Conservation (phyloP, 1,284 basidiomycete species). For the Pyrrhoderma noxium region DNA sequence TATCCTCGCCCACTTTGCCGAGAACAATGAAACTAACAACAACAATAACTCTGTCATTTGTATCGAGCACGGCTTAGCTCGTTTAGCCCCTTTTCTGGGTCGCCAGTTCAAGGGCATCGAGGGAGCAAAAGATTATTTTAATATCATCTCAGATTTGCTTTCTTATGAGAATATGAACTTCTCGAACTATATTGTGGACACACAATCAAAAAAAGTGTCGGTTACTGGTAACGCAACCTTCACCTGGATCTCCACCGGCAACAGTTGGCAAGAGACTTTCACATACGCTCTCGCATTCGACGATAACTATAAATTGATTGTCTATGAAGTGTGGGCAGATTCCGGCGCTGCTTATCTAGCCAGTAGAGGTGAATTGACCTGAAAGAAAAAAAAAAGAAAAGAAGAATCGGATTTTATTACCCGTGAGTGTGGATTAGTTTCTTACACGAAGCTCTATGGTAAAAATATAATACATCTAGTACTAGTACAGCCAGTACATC, state of each 20-base stretch:
- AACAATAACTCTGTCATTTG: too few species aligned
- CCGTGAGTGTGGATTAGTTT: neutral
- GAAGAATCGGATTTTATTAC: too few species aligned
- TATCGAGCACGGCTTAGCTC: constrained; percentile 49
- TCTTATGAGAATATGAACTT: constrained; percentile 36
- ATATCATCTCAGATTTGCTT: constrained; percentile 38
- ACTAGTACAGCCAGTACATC: too few species aligned
- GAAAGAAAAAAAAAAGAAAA: neutral
- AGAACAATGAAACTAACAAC: constrained; percentile 33
- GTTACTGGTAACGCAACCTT: constrained; percentile 49
- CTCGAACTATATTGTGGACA: constrained; percentile 36
- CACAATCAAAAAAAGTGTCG: constrained; percentile 40
- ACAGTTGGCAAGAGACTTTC: constrained; percentile 60
- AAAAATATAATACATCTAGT: too few species aligned
- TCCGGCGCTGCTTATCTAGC: constrained; percentile 58
- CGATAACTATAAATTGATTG: constrained; percentile 42
- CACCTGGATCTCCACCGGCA: constrained; percentile 44
- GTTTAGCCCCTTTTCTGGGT: constrained; percentile 54
- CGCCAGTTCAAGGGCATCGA: constrained; percentile 37
- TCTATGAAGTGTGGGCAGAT: constrained; percentile 64
- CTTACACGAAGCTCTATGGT: too few species aligned
- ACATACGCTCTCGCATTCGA: constrained; percentile 57
- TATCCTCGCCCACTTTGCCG: constrained; percentile 47
- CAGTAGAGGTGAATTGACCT: constrained; percentile 37
- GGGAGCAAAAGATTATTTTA: constrained; percentile 44